Evolutionary conservation across 306 rosid genomes (phyloP), one percentile per base, ranked within the genome.

Genomic region (Abrus pulchellus): DNA sequence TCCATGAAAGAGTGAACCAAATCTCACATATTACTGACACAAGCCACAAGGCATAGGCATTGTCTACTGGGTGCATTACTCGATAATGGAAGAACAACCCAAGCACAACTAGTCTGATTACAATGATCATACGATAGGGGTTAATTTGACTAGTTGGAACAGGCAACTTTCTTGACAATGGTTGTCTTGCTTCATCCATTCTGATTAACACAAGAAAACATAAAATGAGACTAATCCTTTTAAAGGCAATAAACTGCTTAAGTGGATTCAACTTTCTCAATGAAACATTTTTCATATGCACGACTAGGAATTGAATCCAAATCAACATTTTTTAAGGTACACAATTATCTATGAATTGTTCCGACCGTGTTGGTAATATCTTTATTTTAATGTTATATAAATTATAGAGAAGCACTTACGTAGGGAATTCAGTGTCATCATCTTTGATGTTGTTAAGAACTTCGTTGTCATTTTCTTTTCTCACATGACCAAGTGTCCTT

Each of bases 1-100:
- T 90, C 97, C 97, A 92, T 40, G 94, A 80, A 67, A 90, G 55
- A 61, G 91, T 82, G 80, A 92, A 90, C 92, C 94, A 92, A 73
- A 92, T 76, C 86, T 91, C 93, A 83, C 96, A 91, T 27, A 88
- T 86, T 40, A 91, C 79, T 43, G 97, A 90, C 9, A 85, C 77
- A 40, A 90, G 82, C 97, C 97, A 92, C 57, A 92, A 32, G 62
- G 87, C 86, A 84, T 80, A 87, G 34, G 97, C 97, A 76, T 92
- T 81, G 1, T 80, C 33, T 1, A 88, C 94, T 2, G 97, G 92
- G 74, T 92, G 85, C 43, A 12, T 60, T 0, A 92, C 69, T 77
- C 97, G 76, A 66, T 90, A 92, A 48, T 88, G 91, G 78, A 92
- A 87, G 85, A 90, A 92, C 82, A 92, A 90, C 0, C 92, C 97